Evolutionary conservation across 2,329 filamentous ascomycete genomes (phyloP), one percentile per base, ranked within the genome.

Genomic region (Chaetomiaceae sp.): DNA sequence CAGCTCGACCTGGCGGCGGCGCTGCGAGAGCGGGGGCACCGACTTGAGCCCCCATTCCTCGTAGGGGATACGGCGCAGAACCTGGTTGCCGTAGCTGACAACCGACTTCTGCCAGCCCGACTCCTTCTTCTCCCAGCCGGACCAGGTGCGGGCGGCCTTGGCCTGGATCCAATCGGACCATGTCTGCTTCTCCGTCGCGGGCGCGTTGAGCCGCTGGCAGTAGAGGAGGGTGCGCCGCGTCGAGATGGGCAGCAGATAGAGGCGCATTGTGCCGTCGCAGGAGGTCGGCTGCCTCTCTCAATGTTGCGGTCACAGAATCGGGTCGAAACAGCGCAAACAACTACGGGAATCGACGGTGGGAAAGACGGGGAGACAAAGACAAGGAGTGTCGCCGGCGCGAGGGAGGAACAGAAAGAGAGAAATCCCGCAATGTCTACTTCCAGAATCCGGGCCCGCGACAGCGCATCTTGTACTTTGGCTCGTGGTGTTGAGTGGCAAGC

Each of bases 21-120:
- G 80, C 53, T 82, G 75, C 38, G 84, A 89, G 62, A 95, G 76
- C 20, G 91, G 86, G 40, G 94, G 94, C 48, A 99, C 85, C 33
- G 90, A 95, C 74, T 97, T 97, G 61, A 99, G 78, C 0, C 89
- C 91, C 94, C 94, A 99, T 85, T 99, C 94, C 72, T 97, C 89
- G 69, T 89, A 96, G 3, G 94, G 89, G 64, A 99, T 95, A 58
- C 89, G 83, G 63, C 89, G 85, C 57, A 99, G 82, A 15, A 89
- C 83, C 45, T 83, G 76, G 72, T 99, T 96, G 52, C 94, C 94
- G 70, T 92, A 95, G 55, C 81, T 78, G 48, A 94, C 92, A 19
- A 96, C 79, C 63, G 83, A 83, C 67, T 87, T 90, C 76, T 96
- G 90, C 94, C 94, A 97, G 50, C 89, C 88, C 40, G 77, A 78